Conservation (phyloP, 2,329 filamentous ascomycete genomes). For the Pestalotiopsis fici region DNA sequence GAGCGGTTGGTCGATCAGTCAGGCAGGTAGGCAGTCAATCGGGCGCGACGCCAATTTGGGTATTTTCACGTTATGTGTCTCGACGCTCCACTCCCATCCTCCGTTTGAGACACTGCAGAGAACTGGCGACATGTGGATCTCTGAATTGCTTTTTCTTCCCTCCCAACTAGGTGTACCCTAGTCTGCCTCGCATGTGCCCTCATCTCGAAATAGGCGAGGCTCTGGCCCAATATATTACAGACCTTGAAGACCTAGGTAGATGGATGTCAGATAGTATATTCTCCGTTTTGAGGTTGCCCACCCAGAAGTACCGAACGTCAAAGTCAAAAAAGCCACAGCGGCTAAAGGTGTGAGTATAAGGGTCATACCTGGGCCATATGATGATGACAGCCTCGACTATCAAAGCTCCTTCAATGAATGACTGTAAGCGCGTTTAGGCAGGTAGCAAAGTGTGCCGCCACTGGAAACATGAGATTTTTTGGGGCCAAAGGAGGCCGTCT, state of each 20-base stretch:
- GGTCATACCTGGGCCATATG: background rate
- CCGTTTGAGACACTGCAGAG: background rate
- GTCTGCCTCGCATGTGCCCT: background rate
- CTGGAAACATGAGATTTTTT: background rate
- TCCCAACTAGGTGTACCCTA: background rate
- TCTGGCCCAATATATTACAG: background rate
- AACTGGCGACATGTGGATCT: background rate
- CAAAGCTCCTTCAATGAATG: background rate
- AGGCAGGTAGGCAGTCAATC: background rate
- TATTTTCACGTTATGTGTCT: background rate
- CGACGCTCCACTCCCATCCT: background rate
- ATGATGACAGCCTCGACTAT: background rate
- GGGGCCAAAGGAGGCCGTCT: background rate
- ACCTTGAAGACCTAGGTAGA: background rate
- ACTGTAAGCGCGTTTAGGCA: background rate
- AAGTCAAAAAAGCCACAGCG: background rate
- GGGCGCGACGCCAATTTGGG: background rate
- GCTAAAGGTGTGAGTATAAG: background rate
- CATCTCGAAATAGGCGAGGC: background rate
- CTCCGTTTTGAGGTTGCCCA: background rate
- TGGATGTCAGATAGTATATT: background rate
- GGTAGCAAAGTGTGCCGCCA: background rate
- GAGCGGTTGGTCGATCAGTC: background rate
- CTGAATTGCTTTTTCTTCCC: background rate
- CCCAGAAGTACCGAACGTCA: background rate